Percentiles rank a stretch among this genome's conserved stretches.
phyloP scores from a whole-genome alignment of 441 rosid species.

The Melastoma candidum region DNA sequence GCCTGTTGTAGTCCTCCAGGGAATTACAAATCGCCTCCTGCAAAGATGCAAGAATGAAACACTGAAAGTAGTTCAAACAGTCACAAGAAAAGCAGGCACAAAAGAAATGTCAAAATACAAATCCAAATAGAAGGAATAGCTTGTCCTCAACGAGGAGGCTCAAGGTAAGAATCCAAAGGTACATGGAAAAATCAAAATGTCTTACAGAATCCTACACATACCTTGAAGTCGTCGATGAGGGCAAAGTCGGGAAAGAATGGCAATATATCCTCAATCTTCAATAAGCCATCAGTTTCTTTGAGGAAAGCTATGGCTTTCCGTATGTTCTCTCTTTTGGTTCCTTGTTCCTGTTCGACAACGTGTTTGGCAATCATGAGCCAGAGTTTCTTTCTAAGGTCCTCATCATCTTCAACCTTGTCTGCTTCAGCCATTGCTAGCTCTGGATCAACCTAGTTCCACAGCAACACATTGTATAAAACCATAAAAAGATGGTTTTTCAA shows the following conservation, averaged over 20 bases:
- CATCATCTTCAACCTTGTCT: slow-evolving; percentile 99
- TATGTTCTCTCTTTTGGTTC: slow-evolving; percentile 96
- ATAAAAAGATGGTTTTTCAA: too few species aligned
- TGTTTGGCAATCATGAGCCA: slow-evolving; percentile 99
- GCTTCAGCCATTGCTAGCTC: slow-evolving; percentile 99
- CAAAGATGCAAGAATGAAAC: slow-evolving; percentile 6
- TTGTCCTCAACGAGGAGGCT: neutral
- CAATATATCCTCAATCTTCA: slow-evolving; percentile 96
- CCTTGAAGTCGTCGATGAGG: slow-evolving; percentile 98
- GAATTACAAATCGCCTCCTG: slow-evolving; percentile 94
- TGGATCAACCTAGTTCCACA: slow-evolving; percentile 70
- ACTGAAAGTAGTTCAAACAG: neutral
- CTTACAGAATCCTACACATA: slow-evolving; percentile 19
- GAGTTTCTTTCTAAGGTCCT: slow-evolving; percentile 96
- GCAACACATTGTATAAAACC: slow-evolving; percentile 5
- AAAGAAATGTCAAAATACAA: neutral
- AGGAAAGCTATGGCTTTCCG: slow-evolving; percentile 97
- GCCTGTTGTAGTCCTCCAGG: slow-evolving; percentile 94
- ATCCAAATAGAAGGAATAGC: neutral
- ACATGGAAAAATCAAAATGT: slow-evolving; percentile 5
- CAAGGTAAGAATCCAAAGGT: neutral
- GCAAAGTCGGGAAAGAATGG: slow-evolving; percentile 99
- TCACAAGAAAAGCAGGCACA: neutral
- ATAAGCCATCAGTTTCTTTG: slow-evolving; percentile 95
- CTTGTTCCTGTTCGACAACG: slow-evolving; percentile 91